phyloP scores from a whole-genome alignment of 495 filamentous ascomycete genomes.

The Daldinia vernicosa region DNA sequence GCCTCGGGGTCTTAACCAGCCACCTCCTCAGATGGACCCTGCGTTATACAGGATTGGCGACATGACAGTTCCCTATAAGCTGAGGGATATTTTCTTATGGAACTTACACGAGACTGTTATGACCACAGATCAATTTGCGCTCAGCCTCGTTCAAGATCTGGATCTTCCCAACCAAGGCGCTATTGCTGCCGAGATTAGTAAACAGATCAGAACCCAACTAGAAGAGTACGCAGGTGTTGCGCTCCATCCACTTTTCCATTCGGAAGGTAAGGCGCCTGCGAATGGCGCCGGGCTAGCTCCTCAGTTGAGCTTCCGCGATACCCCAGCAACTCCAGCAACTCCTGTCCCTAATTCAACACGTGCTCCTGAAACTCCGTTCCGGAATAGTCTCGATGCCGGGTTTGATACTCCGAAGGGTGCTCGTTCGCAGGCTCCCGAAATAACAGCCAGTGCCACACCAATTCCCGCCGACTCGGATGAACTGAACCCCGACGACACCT shows the following conservation, averaged over 20 bases:
- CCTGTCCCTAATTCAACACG: constrained; percentile 53
- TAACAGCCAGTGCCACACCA: constrained; percentile 63
- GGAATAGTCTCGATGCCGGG: constrained; percentile 45
- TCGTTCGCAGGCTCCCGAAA: constrained; percentile 43
- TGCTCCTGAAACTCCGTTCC: constrained; percentile 60
- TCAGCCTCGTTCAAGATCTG: constrained; percentile 88
- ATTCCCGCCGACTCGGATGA: constrained; percentile 63
- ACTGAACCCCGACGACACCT: constrained; percentile 87
- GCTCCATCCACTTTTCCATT: constrained; percentile 88
- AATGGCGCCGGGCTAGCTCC: constrained; percentile 31
- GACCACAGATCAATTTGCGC: constrained; percentile 94
- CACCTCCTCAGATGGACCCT: constrained; percentile 59
- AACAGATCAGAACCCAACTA: constrained; percentile 91
- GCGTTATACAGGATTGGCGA: constrained; percentile 78
- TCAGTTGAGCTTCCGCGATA: constrained; percentile 51
- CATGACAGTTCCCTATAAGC: constrained; percentile 77
- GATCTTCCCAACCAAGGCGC: constrained; percentile 80
- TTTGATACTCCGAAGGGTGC: constrained; percentile 45
- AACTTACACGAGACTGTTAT: constrained; percentile 94
- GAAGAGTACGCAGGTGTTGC: constrained; percentile 97
- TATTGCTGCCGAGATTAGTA: constrained; percentile 81
- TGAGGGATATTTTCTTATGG: constrained; percentile 96
- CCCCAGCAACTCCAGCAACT: constrained; percentile 57
- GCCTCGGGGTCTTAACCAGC: constrained; percentile 63
- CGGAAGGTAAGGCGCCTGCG: constrained; percentile 46